Evolutionary conservation across 257 asterid genomes (phyloP), one percentile per base, ranked within the genome.

Genomic region (Henckelia pumila): DNA sequence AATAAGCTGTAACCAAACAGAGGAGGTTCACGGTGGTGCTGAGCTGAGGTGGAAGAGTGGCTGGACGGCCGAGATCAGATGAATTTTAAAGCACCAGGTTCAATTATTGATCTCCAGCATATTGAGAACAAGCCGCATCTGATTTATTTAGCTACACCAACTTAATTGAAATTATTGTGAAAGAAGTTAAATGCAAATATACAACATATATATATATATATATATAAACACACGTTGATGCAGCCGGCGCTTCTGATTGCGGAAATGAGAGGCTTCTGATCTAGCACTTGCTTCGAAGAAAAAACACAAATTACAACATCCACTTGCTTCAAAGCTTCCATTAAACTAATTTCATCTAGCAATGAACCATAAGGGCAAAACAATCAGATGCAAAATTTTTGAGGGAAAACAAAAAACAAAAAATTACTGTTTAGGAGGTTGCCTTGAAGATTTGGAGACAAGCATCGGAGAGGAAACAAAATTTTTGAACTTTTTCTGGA

Each of bases 231-330:
- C 8, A 91, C 96, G 94, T 88, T 93, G 79, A 90, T 79, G 85
- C 95, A 79, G 66, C 91, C 92, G 53, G 88, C 86, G 33, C 79
- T 80, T 70, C 80, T 86, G 60, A 93, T 93, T 55, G 95, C 94
- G 13, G 79, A 72, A 77, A 90, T 72, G 20, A 93, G 91, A 55
- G 73, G 77, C 91, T 81, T 88, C 88, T 93, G 99, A 56, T 88
- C 88, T 13, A 57, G 79, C 20, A 73, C 86, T 71, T 86, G 90
- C 83, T 82, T 86, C 2, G 96, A 75, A 3, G 94, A 72, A 69
- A 93, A 86, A 8, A 95, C 86, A 71, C 89, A 93, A 69, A 93
- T 93, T n/a, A 90, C 95, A 6, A 88, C 75, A 74, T 90, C 97
- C 14, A 88, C 97, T 76, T 65, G 83, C 77, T 80, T 83, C 59